Base-by-base conservation (phyloP, 805 yeast genomes). In the Pichia scutulata region DNA sequence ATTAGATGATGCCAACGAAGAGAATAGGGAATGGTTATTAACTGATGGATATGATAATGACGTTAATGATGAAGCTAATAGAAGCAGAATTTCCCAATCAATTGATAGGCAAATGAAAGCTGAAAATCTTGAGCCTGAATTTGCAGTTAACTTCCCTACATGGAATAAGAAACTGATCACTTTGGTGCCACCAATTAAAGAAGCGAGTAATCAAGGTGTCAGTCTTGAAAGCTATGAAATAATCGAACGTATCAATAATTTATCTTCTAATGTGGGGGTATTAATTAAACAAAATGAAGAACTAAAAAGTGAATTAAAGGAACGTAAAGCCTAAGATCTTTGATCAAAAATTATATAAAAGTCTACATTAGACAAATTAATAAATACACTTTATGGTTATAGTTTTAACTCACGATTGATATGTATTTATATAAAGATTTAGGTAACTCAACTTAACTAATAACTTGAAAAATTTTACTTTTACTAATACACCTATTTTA, bases 21-120 rank as follows among this genome's bases (percentile, higher is more conserved):
- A 70, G 21, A 87, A 88, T 59, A 76, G 82, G 8, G 90, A 84
- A 59, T 88, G 96, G 95, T 88, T 85, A 55, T 71, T 88, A 57
- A 77, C 84, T 8, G 95, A 87, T 65, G 96, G 95, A 0, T 87
- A 70, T 53, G 70, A 70, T 36, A 78, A 72, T 44, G 68, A 66
- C 21, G 19, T 47, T 16, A 46, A 49, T 12, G 60, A 63, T 18
- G 65, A 64, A 36, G 56, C 61, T 19, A 51, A 50, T 37, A 60
- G 57, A 2, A 52, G 55, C 1, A 61, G 64, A 26, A 65, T 71
- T 5, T 64, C 72, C 19, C 70, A 70, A 40, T 67, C 70, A 10
- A 54, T 82, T 26, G 65, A 71, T 47, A 65, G 68, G 10, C 93
- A 86, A 60, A 68, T 73, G 30, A 70, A 73, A 26, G 90, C 89